Base-by-base conservation (phyloP, 1,284 basidiomycete species). In the Thecaphora frezii region DNA sequence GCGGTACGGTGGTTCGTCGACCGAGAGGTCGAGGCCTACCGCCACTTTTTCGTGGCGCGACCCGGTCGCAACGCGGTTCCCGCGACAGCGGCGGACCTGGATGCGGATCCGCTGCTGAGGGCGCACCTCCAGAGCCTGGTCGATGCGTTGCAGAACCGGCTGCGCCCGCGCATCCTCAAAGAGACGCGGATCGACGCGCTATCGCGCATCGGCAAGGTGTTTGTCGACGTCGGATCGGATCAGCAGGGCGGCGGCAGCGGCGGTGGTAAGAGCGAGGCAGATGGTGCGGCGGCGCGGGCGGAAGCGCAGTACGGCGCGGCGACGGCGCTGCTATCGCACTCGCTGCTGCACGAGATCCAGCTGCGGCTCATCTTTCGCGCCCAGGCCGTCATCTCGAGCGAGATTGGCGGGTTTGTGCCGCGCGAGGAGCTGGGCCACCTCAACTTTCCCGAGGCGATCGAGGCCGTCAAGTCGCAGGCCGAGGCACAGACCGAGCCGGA, bases 361-460 rank as follows among this genome's bases (percentile, higher is more conserved):
- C 28, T 48, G 4, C 45, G 61, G 3, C 54, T 68, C 23, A 25
- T 55, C 8, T 44, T 49, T 18, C 48, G 66, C 37, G 61, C 66
- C 12, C 54, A 65, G 26, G 22, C 39, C 12, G 23, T 61, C 40
- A 19, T 64, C 12, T 37, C 55, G 18, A 40, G 44, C 47, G 49
- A 65, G 43, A 54, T 68, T 26, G 53, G 53, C 9, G 42, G 50
- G 1, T 68, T 65, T 41, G 28, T n/a, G 3, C 45, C 66, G 1
- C 46, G 46, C 40, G 57, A 65, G 21, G 46, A 58, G 24, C 36
- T 39, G 12, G 61, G 59, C 7, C 38, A 68, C 7, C 62, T 68
- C 25, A 58, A 65, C 22, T 68, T 61, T 26, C 62, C 66, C 1
- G 53, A 55, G 14, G 52, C 46, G 9, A 58, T 68, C 21, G 24